Evolutionary conservation across 208 protist genomes (phyloP).

Genomic region (Leptomonas seymouri): DNA sequence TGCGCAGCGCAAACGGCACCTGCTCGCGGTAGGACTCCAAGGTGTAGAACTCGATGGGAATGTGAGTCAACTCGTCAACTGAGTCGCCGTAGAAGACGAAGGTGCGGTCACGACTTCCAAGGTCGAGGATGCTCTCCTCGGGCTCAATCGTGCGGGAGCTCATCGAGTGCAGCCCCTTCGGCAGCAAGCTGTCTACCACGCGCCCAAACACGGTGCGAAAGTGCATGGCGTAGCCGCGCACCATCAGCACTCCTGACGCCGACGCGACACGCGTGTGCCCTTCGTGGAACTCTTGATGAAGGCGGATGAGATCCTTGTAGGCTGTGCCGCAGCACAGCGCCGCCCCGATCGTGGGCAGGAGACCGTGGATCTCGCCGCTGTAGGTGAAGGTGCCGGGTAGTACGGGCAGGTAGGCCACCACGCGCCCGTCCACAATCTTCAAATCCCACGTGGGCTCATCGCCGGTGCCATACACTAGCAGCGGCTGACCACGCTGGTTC

Average conservation of each 20-base stretch:
- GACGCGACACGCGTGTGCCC: slow-evolving; percentile 65
- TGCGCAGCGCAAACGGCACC: slow-evolving; percentile 83
- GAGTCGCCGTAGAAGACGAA: slow-evolving; percentile 91
- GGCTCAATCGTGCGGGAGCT: slow-evolving; percentile 90
- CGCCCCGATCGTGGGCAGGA: slow-evolving; percentile 87
- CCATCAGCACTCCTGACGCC: slow-evolving; percentile 71
- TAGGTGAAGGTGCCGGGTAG: slow-evolving; percentile 82
- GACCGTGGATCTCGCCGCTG: slow-evolving; percentile 78
- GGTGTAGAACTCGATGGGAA: slow-evolving; percentile 94
- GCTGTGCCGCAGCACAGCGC: slow-evolving; percentile 66
- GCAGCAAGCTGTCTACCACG: slow-evolving; percentile 89
- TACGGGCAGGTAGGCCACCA: slow-evolving; percentile 86
- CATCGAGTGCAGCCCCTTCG: slow-evolving; percentile 81
- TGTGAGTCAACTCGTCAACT: slow-evolving; percentile 76
- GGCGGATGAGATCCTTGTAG: slow-evolving; percentile 87
- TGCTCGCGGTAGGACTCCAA: slow-evolving; percentile 93
- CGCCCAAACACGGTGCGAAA: slow-evolving; percentile 90
- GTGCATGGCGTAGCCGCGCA: slow-evolving; percentile 85
- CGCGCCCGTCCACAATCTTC: slow-evolving; percentile 79
- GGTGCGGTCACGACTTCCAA: slow-evolving; percentile 61
- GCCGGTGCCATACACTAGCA: slow-evolving; percentile 75
- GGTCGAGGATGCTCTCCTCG: slow-evolving; percentile 42
- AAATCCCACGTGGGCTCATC: slow-evolving; percentile 74
- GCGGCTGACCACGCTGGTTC: slow-evolving; percentile 71
- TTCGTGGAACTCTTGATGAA: slow-evolving; percentile 85